Base-by-base conservation (phyloP, 768 basidiomycete genomes). In the Cubamyces lactineus region DNA sequence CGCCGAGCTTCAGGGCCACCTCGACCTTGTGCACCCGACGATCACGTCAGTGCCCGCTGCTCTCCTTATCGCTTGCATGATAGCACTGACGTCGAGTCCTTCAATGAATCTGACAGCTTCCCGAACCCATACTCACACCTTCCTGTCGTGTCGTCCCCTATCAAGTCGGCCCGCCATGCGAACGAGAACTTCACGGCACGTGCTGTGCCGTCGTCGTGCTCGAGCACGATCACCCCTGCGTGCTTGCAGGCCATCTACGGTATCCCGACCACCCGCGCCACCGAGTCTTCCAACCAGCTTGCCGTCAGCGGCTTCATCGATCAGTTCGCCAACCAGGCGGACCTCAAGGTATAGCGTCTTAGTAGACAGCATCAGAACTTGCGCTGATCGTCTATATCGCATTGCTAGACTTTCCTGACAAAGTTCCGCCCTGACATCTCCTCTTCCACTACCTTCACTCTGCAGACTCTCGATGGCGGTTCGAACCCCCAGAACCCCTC, bases 401-500 rank as follows among this genome's bases (percentile, higher is more conserved):
- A 16, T 80, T 24, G 79, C 78, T 21, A 78, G 89, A 30, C 76
- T 80, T 50, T 86, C 87, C 84, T 66, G n/a, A 42, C 56, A 34
- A 56, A 19, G 24, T 42, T 19, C 17, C 63, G 66, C 12, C 7
- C 45, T 9, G 71, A 72, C 56, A 59, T 70, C 15, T 23, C 50
- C 19, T 38, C 43, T 17, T 72, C 56, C 67, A 19, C 41, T 11
- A 53, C 67, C 12, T 66, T 58, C 52, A 57, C 63, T 2, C 47
- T 69, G 5, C 65, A 69, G 34, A 67, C 65, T 12, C 60, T 66
- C 84, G 89, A 83, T 50, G 88, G 86, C 1, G 58, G 77, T 55
- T 85, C 87, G 65, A 78, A 80, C 63, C 83, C 88, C 39, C 59
- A 77, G 23, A 73, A 45, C 16, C 52, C 39, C 11, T 49, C 72